phyloP scores from a whole-genome alignment of 768 basidiomycete species.

The Suillus americanus region DNA sequence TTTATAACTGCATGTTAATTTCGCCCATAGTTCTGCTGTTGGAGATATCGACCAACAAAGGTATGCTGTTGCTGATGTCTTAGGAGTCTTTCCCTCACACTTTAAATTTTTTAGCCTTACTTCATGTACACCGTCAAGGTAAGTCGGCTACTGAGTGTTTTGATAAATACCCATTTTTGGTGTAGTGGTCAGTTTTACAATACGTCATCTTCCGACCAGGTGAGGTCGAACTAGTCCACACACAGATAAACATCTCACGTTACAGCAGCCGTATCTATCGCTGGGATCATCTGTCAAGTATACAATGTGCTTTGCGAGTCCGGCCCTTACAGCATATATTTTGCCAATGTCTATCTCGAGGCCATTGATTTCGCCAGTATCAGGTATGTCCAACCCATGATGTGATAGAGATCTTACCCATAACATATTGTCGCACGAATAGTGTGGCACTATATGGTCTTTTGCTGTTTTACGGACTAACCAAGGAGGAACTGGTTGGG shows the following conservation, averaged over 20 bases:
- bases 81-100: slow-evolving; percentile 1
- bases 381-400: slow-evolving; percentile 43
- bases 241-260: neutral
- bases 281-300: slow-evolving; percentile 76
- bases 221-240: slow-evolving; percentile 13
- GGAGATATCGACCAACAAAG: slow-evolving; percentile 81
- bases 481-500: slow-evolving; percentile 74
- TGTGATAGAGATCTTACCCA: neutral
- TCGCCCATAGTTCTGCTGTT: slow-evolving; percentile 66
- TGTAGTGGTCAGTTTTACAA: slow-evolving; percentile 84
- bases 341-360: slow-evolving; percentile 69
- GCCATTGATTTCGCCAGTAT: slow-evolving; percentile 80
- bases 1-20: neutral
- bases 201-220: slow-evolving; percentile 75
- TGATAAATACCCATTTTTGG: slow-evolving; percentile 1
- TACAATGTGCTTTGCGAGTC: slow-evolving; percentile 69
- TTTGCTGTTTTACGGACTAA: slow-evolving; percentile 79
- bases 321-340: slow-evolving; percentile 56
- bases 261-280: slow-evolving; percentile 46
- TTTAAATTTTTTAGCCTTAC: slow-evolving; percentile 58
- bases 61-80: slow-evolving; percentile 27
- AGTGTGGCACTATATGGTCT: slow-evolving; percentile 88
- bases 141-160: slow-evolving; percentile 6
- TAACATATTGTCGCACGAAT: neutral
- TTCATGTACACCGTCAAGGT: slow-evolving; percentile 91